phyloP scores from a whole-genome alignment of 2,329 filamentous ascomycete genomes.

The Curvularia eragrostidis region DNA sequence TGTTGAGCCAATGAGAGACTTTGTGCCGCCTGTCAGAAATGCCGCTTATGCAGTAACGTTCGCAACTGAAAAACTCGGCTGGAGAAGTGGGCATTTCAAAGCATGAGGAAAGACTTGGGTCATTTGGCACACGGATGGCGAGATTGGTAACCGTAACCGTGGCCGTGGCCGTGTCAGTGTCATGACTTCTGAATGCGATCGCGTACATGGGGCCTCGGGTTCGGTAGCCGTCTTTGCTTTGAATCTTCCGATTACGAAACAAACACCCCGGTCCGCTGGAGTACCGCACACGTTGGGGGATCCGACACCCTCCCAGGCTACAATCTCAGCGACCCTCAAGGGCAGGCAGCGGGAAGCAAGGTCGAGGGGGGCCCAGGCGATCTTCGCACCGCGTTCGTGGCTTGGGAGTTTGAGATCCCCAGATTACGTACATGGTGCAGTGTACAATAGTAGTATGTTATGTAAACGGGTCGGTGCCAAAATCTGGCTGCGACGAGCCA shows the following conservation, averaged over 20 bases:
- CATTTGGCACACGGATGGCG: slow-evolving; percentile 24
- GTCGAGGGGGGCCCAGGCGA: slow-evolving; percentile 49
- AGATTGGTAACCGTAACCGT: slow-evolving; percentile 33
- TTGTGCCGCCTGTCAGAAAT: slow-evolving; percentile 34
- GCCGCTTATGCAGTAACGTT: slow-evolving; percentile 52
- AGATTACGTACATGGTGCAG: background rate
- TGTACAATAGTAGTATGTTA: background rate
- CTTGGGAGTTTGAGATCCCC: slow-evolving; percentile 19
- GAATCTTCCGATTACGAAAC: slow-evolving; percentile 15
- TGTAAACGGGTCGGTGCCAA: background rate
- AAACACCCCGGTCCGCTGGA: slow-evolving; percentile 12
- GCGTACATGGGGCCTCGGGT: slow-evolving; percentile 22
- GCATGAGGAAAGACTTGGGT: slow-evolving; percentile 28
- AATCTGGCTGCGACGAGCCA: slow-evolving; percentile 15
- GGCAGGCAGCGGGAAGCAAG: slow-evolving; percentile 46
- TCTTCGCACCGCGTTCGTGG: slow-evolving; percentile 35
- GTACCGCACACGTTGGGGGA: slow-evolving; percentile 6
- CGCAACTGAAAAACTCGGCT: slow-evolving; percentile 41
- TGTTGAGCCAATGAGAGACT: slow-evolving; percentile 36
- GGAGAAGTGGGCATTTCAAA: slow-evolving; percentile 44
- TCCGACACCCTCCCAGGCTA: slow-evolving; percentile 34
- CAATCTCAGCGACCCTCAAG: slow-evolving; percentile 39
- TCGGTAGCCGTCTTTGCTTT: slow-evolving; percentile 22
- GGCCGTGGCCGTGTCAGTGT: no score
- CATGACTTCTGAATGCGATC: slow-evolving; percentile 22